Percentiles rank a stretch among this genome's conserved stretches.
phyloP scores from a whole-genome alignment of 805 yeast species.

The Alloascoidea africana region DNA sequence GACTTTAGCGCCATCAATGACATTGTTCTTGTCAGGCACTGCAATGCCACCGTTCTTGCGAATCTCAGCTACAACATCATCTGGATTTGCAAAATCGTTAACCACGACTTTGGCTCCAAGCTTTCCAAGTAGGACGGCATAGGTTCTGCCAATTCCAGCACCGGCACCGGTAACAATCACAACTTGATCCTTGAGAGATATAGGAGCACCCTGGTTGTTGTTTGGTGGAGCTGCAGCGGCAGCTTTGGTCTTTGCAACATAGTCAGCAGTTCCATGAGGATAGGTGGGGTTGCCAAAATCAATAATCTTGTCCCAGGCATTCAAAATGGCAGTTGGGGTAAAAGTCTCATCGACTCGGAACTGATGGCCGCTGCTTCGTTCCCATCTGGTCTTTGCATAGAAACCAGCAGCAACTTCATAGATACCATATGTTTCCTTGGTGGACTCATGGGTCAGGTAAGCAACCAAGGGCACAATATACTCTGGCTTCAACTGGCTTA shows the following conservation, averaged over 20 bases:
- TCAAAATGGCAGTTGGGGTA: conserved; percentile 75
- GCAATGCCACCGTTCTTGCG: conserved; percentile 62
- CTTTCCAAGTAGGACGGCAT: conserved; percentile 71
- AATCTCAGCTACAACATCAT: conserved; percentile 61
- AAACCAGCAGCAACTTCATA: conserved; percentile 94
- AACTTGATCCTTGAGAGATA: conserved; percentile 67
- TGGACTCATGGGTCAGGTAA: conserved; percentile 54
- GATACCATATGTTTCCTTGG: conserved; percentile 54
- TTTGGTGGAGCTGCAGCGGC: conserved; percentile 37
- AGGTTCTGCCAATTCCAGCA: conserved; percentile 84
- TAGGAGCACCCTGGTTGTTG: conserved; percentile 41
- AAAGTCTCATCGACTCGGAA: conserved; percentile 65
- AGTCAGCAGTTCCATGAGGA: conserved; percentile 65
- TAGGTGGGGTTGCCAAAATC: conserved; percentile 45
- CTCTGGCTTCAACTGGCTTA: conserved; percentile 71
- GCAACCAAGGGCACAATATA: conserved; percentile 87
- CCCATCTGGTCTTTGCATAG: conserved; percentile 88
- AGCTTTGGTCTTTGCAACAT: conserved; percentile 39
- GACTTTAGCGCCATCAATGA: conserved; percentile 63
- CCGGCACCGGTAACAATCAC: conserved; percentile 94
- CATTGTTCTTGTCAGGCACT: conserved; percentile 72
- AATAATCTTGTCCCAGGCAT: conserved; percentile 44
- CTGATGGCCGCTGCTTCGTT: conserved; percentile 77
- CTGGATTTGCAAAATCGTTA: conserved; percentile 72
- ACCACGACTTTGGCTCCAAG: conserved; percentile 94